phyloP scores from a whole-genome alignment of 129 eudicot genomes.

The Lactuca sativa region DNA sequence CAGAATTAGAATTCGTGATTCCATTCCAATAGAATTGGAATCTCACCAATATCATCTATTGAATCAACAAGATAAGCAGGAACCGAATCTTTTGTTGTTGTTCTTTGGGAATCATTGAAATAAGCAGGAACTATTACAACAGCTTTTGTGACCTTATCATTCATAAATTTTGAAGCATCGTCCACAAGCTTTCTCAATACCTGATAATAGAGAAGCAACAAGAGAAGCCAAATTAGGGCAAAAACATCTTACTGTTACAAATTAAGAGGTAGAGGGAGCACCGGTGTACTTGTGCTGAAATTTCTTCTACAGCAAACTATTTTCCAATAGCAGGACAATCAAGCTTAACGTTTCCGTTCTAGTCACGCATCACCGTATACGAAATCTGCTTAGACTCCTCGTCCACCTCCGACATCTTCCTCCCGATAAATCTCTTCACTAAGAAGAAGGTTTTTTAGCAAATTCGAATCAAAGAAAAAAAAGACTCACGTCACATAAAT shows the following conservation, averaged over 20 bases:
- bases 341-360: no score
- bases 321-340: no score
- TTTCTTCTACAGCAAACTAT: slow-evolving; percentile 98
- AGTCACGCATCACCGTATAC: no score
- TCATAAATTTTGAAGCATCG: slow-evolving; percentile 90
- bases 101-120: slow-evolving; percentile 94
- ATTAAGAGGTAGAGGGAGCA: background rate
- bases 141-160: slow-evolving; percentile 86
- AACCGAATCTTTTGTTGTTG: slow-evolving; percentile 95
- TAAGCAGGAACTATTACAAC: slow-evolving; percentile 98
- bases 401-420: no score
- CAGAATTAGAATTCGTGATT: no score
- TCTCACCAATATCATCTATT: no score
- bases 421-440: no score
- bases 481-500: no score
- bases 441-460: no score
- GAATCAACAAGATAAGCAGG: background rate
- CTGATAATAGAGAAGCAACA: slow-evolving; percentile 28
- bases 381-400: no score
- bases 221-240: background rate
- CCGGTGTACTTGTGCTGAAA: slow-evolving; percentile 74
- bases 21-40: no score
- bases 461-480: no score
- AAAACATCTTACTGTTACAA: background rate
- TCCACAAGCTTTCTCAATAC: slow-evolving; percentile 98